Base-by-base conservation (phyloP, 169 alveolate species). In the Babesia caballi region DNA sequence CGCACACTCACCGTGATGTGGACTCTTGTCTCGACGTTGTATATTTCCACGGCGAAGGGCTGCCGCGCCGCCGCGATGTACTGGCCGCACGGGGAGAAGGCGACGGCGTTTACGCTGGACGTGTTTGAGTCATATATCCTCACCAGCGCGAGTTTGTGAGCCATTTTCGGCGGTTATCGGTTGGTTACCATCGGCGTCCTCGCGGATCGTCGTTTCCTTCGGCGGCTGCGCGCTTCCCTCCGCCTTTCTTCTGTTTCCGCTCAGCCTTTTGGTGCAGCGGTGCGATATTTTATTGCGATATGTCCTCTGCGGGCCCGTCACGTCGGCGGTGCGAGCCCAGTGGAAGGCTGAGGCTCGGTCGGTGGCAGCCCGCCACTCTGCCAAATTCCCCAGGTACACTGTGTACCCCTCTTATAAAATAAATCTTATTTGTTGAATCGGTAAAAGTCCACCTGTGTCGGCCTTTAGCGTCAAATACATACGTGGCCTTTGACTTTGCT, bases 81-180 rank as follows among this genome's bases (percentile, higher is more conserved):
- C 30, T 65, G 78, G 15, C 84, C 88, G 66, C 88, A 81, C 23
- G 83, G 82, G 59, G 88, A 81, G 56, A 81, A 81, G 17, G 84
- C 68, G 8, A 63, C 65, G 25, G 88, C 75, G n/a, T 81, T 63
- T 4, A 81, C 76, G 38, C 75, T 50, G 44, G 68, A 61, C 15
- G 56, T 60, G 21, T 33, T 44, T 8, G 82, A 68, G 25, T 78
- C 67, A 36, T 63, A 56, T 30, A 78, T 78, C 41, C 72, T 66
- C 21, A 78, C 61, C 44, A 67, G 69, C 21, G 68, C 27, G n/a
- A 78, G 83, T 66, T 78, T 67, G 53, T 78, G 56, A 30, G 65
- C 32, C 86, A 78, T 78, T 56, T 15, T 76, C n/a, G 49, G 47
- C 52, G n/a, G 21, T 8, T 12, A 2, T 21, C 52, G 35, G 47